A percentile compares a stretch with the other conserved stretches of the same genome.
phyloP scores from a whole-genome alignment of 2,329 filamentous ascomycete species.

The Paecilomyces sp. region DNA sequence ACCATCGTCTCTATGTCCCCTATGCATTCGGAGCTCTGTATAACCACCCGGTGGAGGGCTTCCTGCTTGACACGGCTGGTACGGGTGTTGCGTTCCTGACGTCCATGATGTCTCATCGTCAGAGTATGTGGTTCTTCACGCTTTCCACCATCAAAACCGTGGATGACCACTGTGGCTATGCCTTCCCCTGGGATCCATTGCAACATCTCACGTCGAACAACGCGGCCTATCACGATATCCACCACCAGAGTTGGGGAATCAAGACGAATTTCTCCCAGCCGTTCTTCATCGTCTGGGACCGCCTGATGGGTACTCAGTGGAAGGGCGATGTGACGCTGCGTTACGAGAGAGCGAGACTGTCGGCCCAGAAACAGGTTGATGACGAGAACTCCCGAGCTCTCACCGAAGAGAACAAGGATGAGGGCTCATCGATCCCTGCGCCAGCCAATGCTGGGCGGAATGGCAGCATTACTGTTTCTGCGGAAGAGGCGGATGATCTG shows the following conservation, averaged over 20 bases:
- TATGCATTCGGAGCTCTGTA: conserved; percentile 96
- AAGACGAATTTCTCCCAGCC: conserved; percentile 54
- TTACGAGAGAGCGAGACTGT: conserved; percentile 50
- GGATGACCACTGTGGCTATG: conserved; percentile 94
- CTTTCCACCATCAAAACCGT: conserved; percentile 91
- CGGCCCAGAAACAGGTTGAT: conserved; percentile 52
- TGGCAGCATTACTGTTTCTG: not conserved
- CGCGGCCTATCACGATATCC: conserved; percentile 92
- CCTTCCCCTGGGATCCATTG: conserved; percentile 90
- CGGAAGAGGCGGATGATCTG: not conserved
- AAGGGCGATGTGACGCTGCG: conserved; percentile 57
- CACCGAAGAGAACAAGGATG: conserved; percentile 1
- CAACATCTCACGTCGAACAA: conserved; percentile 93
- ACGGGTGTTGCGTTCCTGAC: conserved; percentile 77
- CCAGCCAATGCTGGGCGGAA: not conserved
- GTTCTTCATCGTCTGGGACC: conserved; percentile 91
- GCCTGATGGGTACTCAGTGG: conserved; percentile 74
- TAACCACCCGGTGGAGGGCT: conserved; percentile 92
- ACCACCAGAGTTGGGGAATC: conserved; percentile 98
- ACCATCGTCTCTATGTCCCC: conserved; percentile 94
- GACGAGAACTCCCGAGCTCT: conserved; percentile 32
- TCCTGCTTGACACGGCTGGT: conserved; percentile 84
- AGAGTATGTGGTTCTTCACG: conserved; percentile 84
- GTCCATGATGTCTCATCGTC: conserved; percentile 73
- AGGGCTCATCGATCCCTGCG: not conserved